Evolutionary conservation across 129 eudicot species (phyloP).

Genomic region (Flaveria trinervia): DNA sequence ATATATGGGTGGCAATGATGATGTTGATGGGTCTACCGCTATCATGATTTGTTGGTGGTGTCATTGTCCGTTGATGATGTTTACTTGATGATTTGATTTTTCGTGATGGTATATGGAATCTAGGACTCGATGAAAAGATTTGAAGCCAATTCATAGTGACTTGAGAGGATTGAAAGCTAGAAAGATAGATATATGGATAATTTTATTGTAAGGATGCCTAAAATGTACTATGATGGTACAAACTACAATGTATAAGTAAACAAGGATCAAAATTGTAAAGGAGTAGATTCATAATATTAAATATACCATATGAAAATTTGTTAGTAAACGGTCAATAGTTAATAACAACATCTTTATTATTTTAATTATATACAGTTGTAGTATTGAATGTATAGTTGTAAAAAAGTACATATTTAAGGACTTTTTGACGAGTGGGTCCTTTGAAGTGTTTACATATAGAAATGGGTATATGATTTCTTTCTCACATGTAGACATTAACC

Average conservation of each 20-base stretch:
- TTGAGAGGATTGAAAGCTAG: no score
- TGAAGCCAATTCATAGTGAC: no score
- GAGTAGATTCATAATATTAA: background rate
- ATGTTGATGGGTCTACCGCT: no score
- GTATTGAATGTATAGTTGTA: background rate
- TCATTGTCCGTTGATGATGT: no score
- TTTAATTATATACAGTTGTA: conserved; percentile 1
- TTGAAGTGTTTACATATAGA: no score
- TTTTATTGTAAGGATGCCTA: background rate
- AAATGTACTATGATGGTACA: background rate
- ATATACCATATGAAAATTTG: background rate
- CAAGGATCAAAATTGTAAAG: background rate
- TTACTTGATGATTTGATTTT: no score
- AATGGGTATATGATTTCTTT: background rate
- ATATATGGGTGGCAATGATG: no score
- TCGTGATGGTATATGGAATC: no score
- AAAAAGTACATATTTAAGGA: background rate
- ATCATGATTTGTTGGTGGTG: no score
- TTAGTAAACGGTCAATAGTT: background rate
- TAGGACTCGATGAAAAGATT: no score
- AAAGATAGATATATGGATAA: no score
- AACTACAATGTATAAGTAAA: background rate
- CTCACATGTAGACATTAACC: background rate
- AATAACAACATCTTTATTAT: background rate
- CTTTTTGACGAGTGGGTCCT: conserved; percentile 2